phyloP scores from a whole-genome alignment of 306 rosid genomes.

The Fagus sylvatica region DNA sequence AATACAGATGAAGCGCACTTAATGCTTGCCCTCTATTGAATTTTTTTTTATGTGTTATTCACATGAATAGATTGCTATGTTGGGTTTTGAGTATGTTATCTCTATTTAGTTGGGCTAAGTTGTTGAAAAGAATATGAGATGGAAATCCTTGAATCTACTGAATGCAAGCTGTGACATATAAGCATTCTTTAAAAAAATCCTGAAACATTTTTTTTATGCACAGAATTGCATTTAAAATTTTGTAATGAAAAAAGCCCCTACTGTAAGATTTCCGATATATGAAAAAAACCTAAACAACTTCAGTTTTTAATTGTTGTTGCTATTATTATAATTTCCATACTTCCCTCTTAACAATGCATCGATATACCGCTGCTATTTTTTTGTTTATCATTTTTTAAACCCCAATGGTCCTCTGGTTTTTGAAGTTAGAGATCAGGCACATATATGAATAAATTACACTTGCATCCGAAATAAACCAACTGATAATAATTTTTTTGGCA shows the following conservation, averaged over 20 bases:
- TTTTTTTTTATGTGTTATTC: neutral
- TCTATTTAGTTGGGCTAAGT: neutral
- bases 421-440: no score
- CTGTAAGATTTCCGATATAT: no score
- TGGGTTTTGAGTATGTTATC: neutral
- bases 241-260: no score
- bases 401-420: conserved; percentile 11
- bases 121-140: neutral
- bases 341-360: no score
- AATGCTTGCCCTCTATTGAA: neutral
- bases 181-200: neutral
- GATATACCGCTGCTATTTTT: neutral
- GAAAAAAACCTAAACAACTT: no score
- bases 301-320: no score
- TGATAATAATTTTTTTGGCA: neutral
- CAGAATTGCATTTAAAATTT: neutral
- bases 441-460: neutral
- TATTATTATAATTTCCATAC: no score
- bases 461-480: no score
- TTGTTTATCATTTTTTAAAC: neutral
- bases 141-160: neutral
- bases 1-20: neutral
- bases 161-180: neutral
- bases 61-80: conserved; percentile 3
- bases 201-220: neutral